Base-by-base conservation (phyloP, 345 rosid genomes). In the Erucastrum elatum region DNA sequence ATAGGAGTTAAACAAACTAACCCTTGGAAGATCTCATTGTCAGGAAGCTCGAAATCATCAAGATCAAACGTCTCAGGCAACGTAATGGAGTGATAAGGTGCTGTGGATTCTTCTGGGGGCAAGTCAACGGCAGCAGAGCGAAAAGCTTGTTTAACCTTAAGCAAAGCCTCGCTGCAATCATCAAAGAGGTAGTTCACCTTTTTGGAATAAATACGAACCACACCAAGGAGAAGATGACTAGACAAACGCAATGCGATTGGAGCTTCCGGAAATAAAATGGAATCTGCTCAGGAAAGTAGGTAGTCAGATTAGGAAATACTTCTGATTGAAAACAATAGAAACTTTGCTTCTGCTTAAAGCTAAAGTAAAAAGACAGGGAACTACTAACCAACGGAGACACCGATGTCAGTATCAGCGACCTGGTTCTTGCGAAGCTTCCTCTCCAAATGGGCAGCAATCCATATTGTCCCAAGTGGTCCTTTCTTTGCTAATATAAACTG, bases 1-100 rank as follows among this genome's bases (percentile, higher is more conserved):
- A 33, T 25, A 71, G 63, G 35, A 53, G 0, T 2, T 11, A 33
- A 39, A 56, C 10, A 9, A 83, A 89, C 98, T 83, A 82, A 96
- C 99, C 98, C 95, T 77, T 93, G 98, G 76, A 91, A 88, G 17
- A 90, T 84, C 72, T 91, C 99, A 84, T 85, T 91, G 71, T 96
- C 97, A 84, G 98, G 99, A 76, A 96, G 91, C 92, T 96, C 99
- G 85, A 96, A 96, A 79, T 96, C 99, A 84, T 93, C 99, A 82
- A 96, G 99, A 87, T 96, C 99, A 87, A 96, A 96, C 33, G 99
- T 96, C 91, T 96, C 99, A 1, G 99, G 99, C 87, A 96, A 86
- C 31, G 99, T 96, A 74, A 96, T 96, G 3, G 99, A 93, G 83
- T 93, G 97, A 83, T 93, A 96, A 1, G 99, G 99, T 55, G 99